These are phyloP conservation scores for Gossypium australe DNA, from an alignment of 345 rosid species.

Conservation along the genomic window DNA sequence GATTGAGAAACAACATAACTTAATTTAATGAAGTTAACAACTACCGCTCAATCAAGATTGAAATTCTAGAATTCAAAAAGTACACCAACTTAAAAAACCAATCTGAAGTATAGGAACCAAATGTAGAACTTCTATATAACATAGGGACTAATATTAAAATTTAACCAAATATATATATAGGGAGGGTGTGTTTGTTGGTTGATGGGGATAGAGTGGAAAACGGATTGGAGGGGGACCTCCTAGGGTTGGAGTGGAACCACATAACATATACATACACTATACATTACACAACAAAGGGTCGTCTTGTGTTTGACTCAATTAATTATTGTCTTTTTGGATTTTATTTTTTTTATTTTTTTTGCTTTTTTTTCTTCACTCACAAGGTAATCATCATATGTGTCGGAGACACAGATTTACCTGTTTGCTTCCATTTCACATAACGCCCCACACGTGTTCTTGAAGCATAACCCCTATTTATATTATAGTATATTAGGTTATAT, in stretches of 20 bases:
- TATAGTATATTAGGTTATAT: no score
- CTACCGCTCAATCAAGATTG: no score
- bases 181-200: constrained; percentile 42
- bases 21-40: no score
- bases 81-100: no score
- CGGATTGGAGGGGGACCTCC: constrained; percentile 57
- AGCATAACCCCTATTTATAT: constrained; percentile 14
- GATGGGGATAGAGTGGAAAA: constrained; percentile 68
- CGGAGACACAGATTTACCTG: constrained; percentile 17
- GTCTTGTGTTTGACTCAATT: constrained; percentile 53
- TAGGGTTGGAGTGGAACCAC: not conserved
- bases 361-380: constrained; percentile 72
- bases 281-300: constrained; percentile 14
- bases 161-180: not conserved
- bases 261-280: not conserved
- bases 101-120: no score
- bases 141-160: no score
- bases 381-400: constrained; percentile 51
- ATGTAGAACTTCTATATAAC: no score
- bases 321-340: constrained; percentile 52
- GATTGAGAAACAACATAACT: no score
- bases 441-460: constrained; percentile 40
- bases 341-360: constrained; percentile 49
- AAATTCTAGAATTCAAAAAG: no score
- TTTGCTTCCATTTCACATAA: constrained; percentile 78